Evolutionary conservation across 164 flowering plant species (phyloP).

Genomic region (Annona cherimola): DNA sequence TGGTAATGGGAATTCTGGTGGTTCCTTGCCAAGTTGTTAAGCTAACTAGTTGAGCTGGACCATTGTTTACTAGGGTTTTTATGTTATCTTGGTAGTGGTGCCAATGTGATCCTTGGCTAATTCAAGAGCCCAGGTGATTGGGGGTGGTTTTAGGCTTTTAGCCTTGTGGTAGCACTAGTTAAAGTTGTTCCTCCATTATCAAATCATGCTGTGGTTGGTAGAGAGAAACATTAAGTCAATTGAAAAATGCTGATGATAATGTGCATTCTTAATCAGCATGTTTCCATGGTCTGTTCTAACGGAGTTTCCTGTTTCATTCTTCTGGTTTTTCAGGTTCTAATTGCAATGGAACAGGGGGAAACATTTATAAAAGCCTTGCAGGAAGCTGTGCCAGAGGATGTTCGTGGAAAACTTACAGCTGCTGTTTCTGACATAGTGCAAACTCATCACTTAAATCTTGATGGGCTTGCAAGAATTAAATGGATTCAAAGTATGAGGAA

Average conservation of each 20-base stretch:
- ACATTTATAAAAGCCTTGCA: constrained; percentile 82
- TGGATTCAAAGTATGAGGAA: constrained; percentile 21
- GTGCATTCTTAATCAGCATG: too few relatives aligned
- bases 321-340: constrained; percentile 53
- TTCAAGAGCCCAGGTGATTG: background rate
- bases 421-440: constrained; percentile 67
- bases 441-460: constrained; percentile 46
- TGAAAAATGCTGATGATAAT: too few relatives aligned
- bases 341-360: constrained; percentile 83
- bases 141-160: background rate
- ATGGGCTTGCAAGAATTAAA: constrained; percentile 30
- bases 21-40: background rate
- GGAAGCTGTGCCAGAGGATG: constrained; percentile 97
- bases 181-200: background rate
- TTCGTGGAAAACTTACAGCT: constrained; percentile 74
- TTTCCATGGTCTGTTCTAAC: background rate
- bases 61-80: background rate
- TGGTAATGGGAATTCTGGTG: background rate
- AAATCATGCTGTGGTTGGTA: too few relatives aligned
- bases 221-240: too few relatives aligned
- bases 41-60: background rate
- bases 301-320: background rate
- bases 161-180: background rate
- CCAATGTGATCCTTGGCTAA: background rate
- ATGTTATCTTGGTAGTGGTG: background rate